phyloP scores from a whole-genome alignment of 192 early-diverging fungal species.

The Coemansia sp. region DNA sequence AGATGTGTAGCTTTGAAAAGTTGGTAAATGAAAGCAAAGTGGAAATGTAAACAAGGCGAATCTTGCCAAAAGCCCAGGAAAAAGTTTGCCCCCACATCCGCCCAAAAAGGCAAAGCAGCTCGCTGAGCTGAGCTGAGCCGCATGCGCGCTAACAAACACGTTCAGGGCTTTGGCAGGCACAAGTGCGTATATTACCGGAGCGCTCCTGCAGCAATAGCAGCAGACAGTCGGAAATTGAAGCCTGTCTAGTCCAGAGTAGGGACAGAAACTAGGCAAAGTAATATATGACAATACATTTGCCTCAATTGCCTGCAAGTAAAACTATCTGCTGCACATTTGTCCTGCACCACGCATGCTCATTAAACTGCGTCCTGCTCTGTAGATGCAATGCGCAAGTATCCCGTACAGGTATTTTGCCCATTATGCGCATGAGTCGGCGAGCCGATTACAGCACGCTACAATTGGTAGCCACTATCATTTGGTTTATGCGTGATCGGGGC shows the following conservation, averaged over 20 bases:
- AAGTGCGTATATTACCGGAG: neutral
- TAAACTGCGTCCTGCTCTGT: neutral
- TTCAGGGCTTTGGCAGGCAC: neutral
- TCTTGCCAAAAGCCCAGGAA: neutral
- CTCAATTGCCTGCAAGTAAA: too few relatives aligned
- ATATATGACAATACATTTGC: too few relatives aligned
- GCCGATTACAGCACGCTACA: neutral
- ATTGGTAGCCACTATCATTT: neutral
- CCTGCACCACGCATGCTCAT: neutral
- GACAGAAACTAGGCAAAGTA: neutral
- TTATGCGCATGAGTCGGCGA: neutral
- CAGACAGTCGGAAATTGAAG: neutral
- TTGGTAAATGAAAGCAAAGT: neutral
- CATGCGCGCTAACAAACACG: neutral
- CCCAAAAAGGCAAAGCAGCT: neutral
- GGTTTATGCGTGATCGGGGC: conserved; percentile 7
- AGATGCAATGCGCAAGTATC: neutral
- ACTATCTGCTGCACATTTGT: neutral
- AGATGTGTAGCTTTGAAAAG: neutral
- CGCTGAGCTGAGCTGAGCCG: conserved; percentile 8
- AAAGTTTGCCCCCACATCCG: conserved; percentile 10
- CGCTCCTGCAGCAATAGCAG: neutral
- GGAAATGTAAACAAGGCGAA: neutral
- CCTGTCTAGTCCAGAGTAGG: neutral
- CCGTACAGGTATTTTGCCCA: too few relatives aligned